Base-by-base conservation (phyloP, 2,329 filamentous ascomycete genomes). In the Claviceps maximensis region DNA sequence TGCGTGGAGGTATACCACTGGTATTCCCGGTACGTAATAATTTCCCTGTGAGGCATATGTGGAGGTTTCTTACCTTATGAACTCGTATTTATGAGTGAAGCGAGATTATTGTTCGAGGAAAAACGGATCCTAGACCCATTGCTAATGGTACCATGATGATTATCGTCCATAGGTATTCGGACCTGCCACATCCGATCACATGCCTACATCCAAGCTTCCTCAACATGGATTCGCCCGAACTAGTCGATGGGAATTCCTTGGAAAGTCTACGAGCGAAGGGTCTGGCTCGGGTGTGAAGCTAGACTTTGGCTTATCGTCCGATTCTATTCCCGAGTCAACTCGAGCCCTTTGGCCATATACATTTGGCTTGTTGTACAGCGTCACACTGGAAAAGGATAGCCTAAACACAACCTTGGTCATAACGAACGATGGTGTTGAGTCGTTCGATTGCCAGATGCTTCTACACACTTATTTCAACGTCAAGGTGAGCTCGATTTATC, bases 211-310 rank as follows among this genome's bases (percentile, higher is more conserved):
- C 50, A 74, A 80, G 58, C 84, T 98, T 27, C 84, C 90, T 3
- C 90, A 96, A 71, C 93, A 97, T 73, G 93, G 93, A 60, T 95
- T 98, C 70, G 93, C 91, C 41, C 88, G 93, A 61, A 90, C 80
- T 64, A 87, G 84, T 47, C 80, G 80, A 57, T 98, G 93, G 93
- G 90, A 97, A 69, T 95, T 93, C 67, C 77, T 98, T 50, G 90
- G 90, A 64, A 94, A 91, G 71, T 88, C 84, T 45, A 72, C 72
- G 51, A 73, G 70, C 59, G 72, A 74, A 65, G 60, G 70, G 68
- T 55, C 57, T 78, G 87, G 64, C 74, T 82, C 63, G 41, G 84
- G 83, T 49, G 84, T 97, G 59, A 96, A 95, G 77, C 83, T 98
- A 56, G 93, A 98, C 73, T 97, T 98, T 68, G 93, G 91, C 29